Evolutionary conservation across 2,329 filamentous ascomycete genomes (phyloP).

Genomic region (Aspergillaceae sp.): DNA sequence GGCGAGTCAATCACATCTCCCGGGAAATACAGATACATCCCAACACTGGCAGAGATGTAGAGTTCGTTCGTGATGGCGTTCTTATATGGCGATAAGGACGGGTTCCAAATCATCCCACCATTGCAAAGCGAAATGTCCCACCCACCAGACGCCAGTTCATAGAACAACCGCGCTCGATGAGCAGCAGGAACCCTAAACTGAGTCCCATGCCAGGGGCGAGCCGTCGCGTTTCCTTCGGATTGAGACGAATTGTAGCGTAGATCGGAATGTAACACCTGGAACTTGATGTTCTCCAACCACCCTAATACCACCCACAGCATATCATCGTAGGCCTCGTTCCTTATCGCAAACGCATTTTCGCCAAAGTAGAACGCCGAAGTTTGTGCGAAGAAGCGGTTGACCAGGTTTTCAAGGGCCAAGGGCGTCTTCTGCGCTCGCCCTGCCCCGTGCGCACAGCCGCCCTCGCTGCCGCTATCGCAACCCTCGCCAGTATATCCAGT

Average conservation of each 20-base stretch:
- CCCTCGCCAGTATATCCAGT: background rate
- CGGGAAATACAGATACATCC: constrained; percentile 85
- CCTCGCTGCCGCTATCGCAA: background rate
- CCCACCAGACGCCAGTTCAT: constrained; percentile 66
- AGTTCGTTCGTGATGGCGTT: constrained; percentile 95
- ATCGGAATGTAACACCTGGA: constrained; percentile 60
- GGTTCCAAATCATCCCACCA: constrained; percentile 90
- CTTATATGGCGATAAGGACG: constrained; percentile 72
- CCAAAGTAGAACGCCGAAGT: constrained; percentile 73
- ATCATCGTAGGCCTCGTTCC: constrained; percentile 79
- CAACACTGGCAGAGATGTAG: constrained; percentile 72
- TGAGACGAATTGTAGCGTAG: constrained; percentile 46
- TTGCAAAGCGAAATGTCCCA: constrained; percentile 76
- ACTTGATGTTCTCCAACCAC: constrained; percentile 76
- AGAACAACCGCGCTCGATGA: constrained; percentile 76
- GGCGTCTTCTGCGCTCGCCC: constrained; percentile 6
- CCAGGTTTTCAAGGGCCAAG: constrained; percentile 61
- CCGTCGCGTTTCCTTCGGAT: constrained; percentile 11
- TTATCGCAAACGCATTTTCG: constrained; percentile 66
- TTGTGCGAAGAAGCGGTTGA: constrained; percentile 75
- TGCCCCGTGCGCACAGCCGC: background rate
- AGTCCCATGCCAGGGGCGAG: constrained; percentile 60
- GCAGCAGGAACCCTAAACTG: constrained; percentile 70
- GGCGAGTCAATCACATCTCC: constrained; percentile 68
- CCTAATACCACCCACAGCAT: constrained; percentile 92